Evolutionary conservation across 345 rosid species (phyloP).

Genomic region (Rubroshorea leprosula): DNA sequence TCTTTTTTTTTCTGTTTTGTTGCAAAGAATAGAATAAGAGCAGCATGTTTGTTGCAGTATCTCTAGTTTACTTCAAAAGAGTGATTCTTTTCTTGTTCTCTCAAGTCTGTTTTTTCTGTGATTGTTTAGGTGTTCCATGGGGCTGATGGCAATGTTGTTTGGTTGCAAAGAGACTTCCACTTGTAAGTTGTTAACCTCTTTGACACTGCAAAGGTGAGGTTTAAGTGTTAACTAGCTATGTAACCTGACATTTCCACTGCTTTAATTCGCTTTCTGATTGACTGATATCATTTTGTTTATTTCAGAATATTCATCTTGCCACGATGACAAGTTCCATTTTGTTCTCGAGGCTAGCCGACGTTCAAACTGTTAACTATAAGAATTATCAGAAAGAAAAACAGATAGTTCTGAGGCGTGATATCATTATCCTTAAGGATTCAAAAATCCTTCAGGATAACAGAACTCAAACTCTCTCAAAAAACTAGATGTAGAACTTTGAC

Average conservation of each 20-base stretch:
- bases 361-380: no score
- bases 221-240: background rate
- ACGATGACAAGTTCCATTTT: conserved; percentile 53
- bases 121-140: conserved; percentile 81
- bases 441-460: no score
- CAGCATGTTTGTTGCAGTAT: background rate
- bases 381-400: no score
- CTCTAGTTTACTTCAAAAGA: background rate
- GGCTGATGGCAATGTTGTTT: conserved; percentile 86
- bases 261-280: no score
- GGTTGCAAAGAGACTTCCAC: conserved; percentile 97
- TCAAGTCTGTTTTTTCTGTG: background rate
- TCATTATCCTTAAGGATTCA: no score
- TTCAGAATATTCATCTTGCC: conserved; percentile 65
- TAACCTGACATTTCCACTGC: no score
- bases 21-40: no score
- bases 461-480: no score
- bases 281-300: background rate
- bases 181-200: conserved; percentile 84
- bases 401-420: no score
- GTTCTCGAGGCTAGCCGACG: conserved; percentile 86
- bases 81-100: background rate
- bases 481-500: no score
- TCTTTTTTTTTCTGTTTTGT: background rate
- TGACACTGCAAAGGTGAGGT: conserved; percentile 86